A percentile compares a stretch with the other conserved stretches of the same genome.
phyloP scores from a whole-genome alignment of 345 rosid genomes.

The Populus pruinosa region DNA sequence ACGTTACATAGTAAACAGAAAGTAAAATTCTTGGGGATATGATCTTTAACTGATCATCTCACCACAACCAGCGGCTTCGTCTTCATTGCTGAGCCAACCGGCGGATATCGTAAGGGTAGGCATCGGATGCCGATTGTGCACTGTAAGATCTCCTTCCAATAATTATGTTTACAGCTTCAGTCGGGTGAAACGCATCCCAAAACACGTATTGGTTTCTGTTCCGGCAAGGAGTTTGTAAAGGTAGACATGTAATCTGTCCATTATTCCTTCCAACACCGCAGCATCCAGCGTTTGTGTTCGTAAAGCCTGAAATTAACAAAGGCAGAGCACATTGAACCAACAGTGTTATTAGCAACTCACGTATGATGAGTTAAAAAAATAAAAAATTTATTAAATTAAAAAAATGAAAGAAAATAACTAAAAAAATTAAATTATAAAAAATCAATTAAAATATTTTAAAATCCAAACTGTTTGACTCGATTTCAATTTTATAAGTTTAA shows the following conservation, averaged over 20 bases:
- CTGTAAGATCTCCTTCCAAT: conserved; percentile 37
- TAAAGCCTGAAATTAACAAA: conserved; percentile 26
- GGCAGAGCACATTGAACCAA: neutral
- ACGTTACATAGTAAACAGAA: neutral
- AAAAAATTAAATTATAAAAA: too few species aligned
- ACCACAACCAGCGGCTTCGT: neutral
- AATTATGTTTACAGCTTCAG: conserved; percentile 34
- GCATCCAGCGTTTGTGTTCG: conserved; percentile 32
- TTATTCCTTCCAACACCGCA: conserved; percentile 37
- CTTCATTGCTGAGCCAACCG: conserved; percentile 22
- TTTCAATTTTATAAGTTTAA: too few species aligned
- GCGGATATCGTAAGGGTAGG: conserved; percentile 30
- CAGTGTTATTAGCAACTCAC: too few species aligned
- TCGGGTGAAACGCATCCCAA: conserved; percentile 50
- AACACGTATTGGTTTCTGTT: conserved; percentile 25
- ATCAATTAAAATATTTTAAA: too few species aligned
- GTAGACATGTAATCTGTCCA: conserved; percentile 46
- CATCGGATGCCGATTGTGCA: conserved; percentile 16
- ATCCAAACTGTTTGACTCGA: too few species aligned
- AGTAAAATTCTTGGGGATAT: too few species aligned
- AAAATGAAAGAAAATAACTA: too few species aligned
- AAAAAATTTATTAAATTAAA: too few species aligned
- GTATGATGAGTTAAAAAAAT: too few species aligned
- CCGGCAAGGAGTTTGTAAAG: conserved; percentile 33
- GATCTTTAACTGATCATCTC: neutral